phyloP scores from a whole-genome alignment of 306 rosid genomes.

The Cucumis cinereus region DNA sequence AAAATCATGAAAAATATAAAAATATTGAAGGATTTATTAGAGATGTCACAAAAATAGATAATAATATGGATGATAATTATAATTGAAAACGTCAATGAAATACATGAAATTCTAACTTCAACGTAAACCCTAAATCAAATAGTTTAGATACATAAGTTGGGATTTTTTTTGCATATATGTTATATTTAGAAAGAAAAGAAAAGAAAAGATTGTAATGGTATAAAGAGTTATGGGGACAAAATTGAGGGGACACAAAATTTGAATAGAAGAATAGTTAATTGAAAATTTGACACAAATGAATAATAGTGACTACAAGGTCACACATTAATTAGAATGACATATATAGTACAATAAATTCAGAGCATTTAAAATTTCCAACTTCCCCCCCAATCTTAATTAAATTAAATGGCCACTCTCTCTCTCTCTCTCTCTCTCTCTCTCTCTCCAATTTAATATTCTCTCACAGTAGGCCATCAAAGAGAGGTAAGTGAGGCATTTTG shows the following conservation, averaged over 20 bases:
- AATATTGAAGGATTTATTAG: no score
- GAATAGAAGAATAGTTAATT: not conserved
- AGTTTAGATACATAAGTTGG: no score
- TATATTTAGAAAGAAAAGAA: no score
- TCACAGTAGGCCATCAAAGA: not conserved
- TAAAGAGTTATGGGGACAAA: not conserved
- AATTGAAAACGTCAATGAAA: no score
- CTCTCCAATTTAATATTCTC: not conserved
- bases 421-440: not conserved
- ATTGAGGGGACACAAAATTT: not conserved
- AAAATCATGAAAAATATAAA: no score
- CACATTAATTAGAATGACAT: not conserved
- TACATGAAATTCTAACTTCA: no score
- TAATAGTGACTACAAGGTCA: not conserved
- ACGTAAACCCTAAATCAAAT: no score
- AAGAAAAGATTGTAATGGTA: not conserved
- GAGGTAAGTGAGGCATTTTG: not conserved
- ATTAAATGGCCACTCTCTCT: not conserved
- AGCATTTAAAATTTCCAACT: not conserved
- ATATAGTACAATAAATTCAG: not conserved
- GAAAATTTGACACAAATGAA: not conserved
- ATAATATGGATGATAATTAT: no score
- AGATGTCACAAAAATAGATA: no score
- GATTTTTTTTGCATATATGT: no score
- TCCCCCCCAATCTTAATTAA: not conserved